phyloP scores from a whole-genome alignment of 1,284 basidiomycete genomes.

The Cutaneotrichosporon sp. region DNA sequence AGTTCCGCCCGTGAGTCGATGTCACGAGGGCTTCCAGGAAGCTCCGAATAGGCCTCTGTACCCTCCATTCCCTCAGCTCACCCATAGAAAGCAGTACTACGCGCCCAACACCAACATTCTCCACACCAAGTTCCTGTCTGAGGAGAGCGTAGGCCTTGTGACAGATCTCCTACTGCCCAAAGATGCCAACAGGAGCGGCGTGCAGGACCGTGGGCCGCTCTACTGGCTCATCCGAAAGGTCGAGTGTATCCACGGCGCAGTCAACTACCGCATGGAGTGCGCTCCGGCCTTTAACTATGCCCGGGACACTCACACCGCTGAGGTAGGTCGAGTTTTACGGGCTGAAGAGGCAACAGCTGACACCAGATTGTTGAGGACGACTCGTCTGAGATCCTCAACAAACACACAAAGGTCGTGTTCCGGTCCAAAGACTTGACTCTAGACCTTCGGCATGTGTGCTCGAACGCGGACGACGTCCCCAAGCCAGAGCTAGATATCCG shows the following conservation, averaged over 20 bases:
- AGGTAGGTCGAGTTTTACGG: constrained; percentile 32
- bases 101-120: constrained; percentile 80
- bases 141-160: constrained; percentile 69
- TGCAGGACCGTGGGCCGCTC: constrained; percentile 48
- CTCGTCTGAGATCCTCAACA: constrained; percentile 42
- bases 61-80: too few relatives aligned
- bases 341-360: background rate
- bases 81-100: constrained; percentile 73
- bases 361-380: constrained; percentile 51
- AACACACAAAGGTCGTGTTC: constrained; percentile 66
- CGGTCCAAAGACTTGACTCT: constrained; percentile 58
- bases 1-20: constrained; percentile 31
- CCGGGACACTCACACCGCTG: constrained; percentile 62
- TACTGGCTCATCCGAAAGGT: constrained; percentile 84
- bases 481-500: constrained; percentile 58
- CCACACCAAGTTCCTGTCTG: constrained; percentile 80
- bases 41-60: too few relatives aligned
- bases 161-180: constrained; percentile 55
- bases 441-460: constrained; percentile 67
- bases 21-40: too few relatives aligned
- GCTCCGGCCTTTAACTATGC: constrained; percentile 93
- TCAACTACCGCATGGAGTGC: constrained; percentile 75
- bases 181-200: constrained; percentile 34
- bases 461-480: constrained; percentile 30
- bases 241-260: constrained; percentile 71